These are phyloP conservation scores for Liquidambar formosana DNA, from an alignment of 164 flowering plant genomes.

Conservation along the genomic window DNA sequence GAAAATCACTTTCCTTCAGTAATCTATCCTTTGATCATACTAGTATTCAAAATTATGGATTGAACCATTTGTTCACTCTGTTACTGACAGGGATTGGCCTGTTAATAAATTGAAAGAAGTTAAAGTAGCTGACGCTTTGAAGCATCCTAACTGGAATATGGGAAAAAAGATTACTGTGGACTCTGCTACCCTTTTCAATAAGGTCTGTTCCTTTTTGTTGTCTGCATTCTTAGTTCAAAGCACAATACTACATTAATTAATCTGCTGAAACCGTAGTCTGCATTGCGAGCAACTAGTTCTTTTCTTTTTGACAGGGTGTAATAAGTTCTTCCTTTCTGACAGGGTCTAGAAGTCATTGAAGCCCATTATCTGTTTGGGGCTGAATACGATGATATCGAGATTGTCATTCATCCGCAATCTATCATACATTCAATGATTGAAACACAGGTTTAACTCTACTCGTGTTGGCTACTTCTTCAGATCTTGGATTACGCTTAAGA, in stretches of 20 bases:
- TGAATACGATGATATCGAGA: constrained; percentile 89
- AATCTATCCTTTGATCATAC: neutral
- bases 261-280: neutral
- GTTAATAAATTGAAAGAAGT: constrained; percentile 92
- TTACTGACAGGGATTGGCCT: constrained; percentile 81
- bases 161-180: constrained; percentile 98
- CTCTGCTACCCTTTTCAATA: constrained; percentile 98
- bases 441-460: constrained; percentile 68
- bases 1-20: neutral
- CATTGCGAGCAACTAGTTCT: neutral
- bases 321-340: constrained; percentile 17
- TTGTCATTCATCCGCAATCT: constrained; percentile 95
- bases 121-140: constrained; percentile 95
- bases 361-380: constrained; percentile 97
- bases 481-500: neutral
- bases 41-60: neutral
- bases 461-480: constrained; percentile 2
- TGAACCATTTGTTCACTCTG: constrained; percentile 8
- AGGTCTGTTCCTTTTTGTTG: constrained; percentile 41
- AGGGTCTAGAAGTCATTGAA: constrained; percentile 99
- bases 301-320: constrained; percentile 2
- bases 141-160: constrained; percentile 99
- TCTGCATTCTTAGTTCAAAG: neutral
- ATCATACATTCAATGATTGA: constrained; percentile 97
- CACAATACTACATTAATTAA: neutral